phyloP scores from a whole-genome alignment of 2,329 filamentous ascomycete species.

The Aureobasidium melanogenum region DNA sequence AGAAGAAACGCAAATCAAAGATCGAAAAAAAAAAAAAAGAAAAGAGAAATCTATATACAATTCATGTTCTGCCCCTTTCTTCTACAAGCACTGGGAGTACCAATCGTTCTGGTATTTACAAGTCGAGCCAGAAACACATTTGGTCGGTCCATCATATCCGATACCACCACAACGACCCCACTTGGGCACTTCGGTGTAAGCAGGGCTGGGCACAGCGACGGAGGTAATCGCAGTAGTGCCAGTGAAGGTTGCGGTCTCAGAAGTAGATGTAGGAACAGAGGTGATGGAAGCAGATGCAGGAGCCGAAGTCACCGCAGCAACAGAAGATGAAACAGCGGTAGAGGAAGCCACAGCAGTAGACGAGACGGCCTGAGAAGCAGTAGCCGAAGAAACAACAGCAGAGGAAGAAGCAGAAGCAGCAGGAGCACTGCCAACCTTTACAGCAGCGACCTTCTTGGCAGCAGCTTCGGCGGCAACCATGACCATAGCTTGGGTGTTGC shows the following conservation, averaged over 20 bases:
- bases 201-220: background rate
- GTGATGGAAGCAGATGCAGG: background rate
- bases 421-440: background rate
- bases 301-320: background rate
- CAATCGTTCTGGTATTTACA: conserved; percentile 29
- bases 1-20: too few relatives aligned
- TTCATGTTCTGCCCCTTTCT: too few relatives aligned
- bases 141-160: conserved; percentile 25
- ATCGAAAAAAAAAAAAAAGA: too few relatives aligned
- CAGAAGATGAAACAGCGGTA: background rate
- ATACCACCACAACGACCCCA: conserved; percentile 29
- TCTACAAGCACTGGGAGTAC: conserved; percentile 27
- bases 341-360: background rate
- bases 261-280: background rate
- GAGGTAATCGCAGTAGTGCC: background rate
- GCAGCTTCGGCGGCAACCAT: conserved; percentile 54
- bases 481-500: conserved; percentile 56
- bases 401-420: conserved; percentile 19
- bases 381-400: background rate
- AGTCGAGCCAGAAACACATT: conserved; percentile 24
- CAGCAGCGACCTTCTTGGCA: conserved; percentile 33
- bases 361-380: background rate
- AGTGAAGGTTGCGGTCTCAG: background rate
- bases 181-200: conserved; percentile 8
- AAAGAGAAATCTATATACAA: too few relatives aligned